Conservation (phyloP, 805 yeast species). For the Pichia cabralensis region DNA sequence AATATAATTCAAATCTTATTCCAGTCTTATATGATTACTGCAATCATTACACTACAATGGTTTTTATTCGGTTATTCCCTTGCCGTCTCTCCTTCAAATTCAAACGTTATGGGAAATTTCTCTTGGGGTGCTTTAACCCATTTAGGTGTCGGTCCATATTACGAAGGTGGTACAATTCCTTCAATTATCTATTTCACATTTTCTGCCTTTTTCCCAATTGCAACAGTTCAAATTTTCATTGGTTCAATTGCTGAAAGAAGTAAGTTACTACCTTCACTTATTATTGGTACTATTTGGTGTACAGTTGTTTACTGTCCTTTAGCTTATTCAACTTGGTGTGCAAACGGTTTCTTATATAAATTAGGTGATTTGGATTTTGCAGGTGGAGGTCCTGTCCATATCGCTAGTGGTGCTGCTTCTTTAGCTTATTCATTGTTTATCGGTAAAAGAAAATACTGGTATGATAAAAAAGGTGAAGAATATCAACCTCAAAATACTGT, state of each 20-base stretch:
- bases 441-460: slow-evolving; percentile 32
- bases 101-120: slow-evolving; percentile 28
- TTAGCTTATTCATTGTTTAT: slow-evolving; percentile 32
- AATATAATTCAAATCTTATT: slow-evolving; percentile 34
- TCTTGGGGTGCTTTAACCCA: slow-evolving; percentile 30
- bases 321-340: slow-evolving; percentile 39
- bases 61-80: slow-evolving; percentile 36
- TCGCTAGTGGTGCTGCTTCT: slow-evolving; percentile 34
- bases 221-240: slow-evolving; percentile 38
- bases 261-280: slow-evolving; percentile 30
- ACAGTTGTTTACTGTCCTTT: slow-evolving; percentile 36
- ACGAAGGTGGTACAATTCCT: slow-evolving; percentile 39
- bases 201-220: slow-evolving; percentile 37
- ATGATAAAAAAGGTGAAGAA: slow-evolving; percentile 20
- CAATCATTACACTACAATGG: slow-evolving; percentile 32
- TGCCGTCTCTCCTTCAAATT: slow-evolving; percentile 28
- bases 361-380: slow-evolving; percentile 39
- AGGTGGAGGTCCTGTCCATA: slow-evolving; percentile 42
- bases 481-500: slow-evolving; percentile 28
- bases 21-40: slow-evolving; percentile 35
- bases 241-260: slow-evolving; percentile 38
- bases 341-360: slow-evolving; percentile 33
- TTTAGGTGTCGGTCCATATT: slow-evolving; percentile 30
- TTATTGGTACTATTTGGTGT: slow-evolving; percentile 32
- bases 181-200: slow-evolving; percentile 35